Percentiles rank a stretch among this genome's conserved stretches.
These are phyloP conservation scores for Lolium multiflorum DNA, from an alignment of 176 grass and related monocot genomes.

Conservation along the genomic window DNA sequence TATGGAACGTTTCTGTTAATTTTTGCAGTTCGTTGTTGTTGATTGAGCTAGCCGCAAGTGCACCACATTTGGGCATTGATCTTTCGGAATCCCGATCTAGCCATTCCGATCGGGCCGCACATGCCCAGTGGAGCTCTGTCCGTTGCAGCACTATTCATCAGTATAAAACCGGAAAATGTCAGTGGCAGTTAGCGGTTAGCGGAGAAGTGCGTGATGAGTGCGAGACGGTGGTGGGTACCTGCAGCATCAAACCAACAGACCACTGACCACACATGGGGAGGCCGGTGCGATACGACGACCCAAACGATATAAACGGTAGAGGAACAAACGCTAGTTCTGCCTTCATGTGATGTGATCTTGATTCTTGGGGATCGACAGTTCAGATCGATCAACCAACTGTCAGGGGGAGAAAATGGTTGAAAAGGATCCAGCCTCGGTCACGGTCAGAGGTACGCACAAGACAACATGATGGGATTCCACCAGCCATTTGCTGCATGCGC, in stretches of 20 bases:
- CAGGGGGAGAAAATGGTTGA: not conserved
- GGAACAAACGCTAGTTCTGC: not conserved
- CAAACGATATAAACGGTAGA: not conserved
- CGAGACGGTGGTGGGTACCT: slow-evolving; percentile 24
- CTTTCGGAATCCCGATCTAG: slow-evolving; percentile 8
- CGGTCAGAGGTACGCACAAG: not conserved
- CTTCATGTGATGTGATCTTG: not conserved
- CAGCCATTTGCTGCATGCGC: not conserved
- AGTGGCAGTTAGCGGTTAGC: slow-evolving; percentile 49
- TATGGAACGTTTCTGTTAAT: not conserved
- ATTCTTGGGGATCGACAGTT: not conserved
- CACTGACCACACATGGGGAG: slow-evolving; percentile 52
- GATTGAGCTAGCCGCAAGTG: not conserved
- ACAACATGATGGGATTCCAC: not conserved
- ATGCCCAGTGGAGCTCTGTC: not conserved
- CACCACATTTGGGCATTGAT: not conserved
- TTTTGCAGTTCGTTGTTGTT: not conserved
- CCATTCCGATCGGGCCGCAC: not conserved
- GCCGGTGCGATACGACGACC: not conserved
- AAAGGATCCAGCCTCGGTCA: not conserved
- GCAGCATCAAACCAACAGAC: not conserved
- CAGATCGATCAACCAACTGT: not conserved
- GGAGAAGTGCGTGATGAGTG: slow-evolving; percentile 27
- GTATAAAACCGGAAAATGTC: slow-evolving; percentile 27
- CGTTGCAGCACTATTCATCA: not conserved